These are phyloP conservation scores for Pleurotus tuoliensis DNA, from an alignment of 768 basidiomycete species.

Conservation along the genomic window DNA sequence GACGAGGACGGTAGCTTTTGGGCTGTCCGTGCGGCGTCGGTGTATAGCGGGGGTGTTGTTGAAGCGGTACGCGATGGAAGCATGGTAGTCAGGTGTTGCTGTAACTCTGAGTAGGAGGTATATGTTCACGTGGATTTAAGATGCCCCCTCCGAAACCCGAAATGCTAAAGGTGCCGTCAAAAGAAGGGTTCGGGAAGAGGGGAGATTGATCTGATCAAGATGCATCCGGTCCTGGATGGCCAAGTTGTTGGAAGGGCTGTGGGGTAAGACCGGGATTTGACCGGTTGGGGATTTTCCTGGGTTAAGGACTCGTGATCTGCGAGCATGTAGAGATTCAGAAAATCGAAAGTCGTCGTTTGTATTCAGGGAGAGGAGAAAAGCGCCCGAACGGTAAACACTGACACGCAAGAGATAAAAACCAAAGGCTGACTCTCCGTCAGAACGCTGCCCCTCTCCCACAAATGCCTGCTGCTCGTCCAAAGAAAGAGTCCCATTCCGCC, in stretches of 20 bases:
- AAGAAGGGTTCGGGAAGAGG: constrained; percentile 5
- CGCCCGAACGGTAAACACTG: constrained; percentile 37
- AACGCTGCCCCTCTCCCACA: constrained; percentile 24
- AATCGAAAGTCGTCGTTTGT: constrained; percentile 28
- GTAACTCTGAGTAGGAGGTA: constrained; percentile 4
- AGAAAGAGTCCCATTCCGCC: constrained; percentile 61
- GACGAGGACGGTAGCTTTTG: constrained; percentile 5
- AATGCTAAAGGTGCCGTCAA: constrained; percentile 5
- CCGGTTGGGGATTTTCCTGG: constrained; percentile 30
- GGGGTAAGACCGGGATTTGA: constrained; percentile 35
- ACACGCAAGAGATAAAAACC: constrained; percentile 25
- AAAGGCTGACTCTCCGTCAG: constrained; percentile 21
- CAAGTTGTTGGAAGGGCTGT: constrained; percentile 27
- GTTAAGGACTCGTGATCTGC: constrained; percentile 35
- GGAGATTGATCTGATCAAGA: constrained; percentile 32
- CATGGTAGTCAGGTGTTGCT: constrained; percentile 2
- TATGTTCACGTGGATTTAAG: constrained; percentile 9
- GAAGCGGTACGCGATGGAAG: constrained; percentile 8
- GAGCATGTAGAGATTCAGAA: constrained; percentile 26
- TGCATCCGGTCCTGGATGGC: constrained; percentile 24
- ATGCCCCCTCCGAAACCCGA: constrained; percentile 2
- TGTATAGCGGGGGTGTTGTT: not conserved
- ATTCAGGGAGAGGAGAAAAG: constrained; percentile 30
- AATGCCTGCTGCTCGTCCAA: constrained; percentile 67
- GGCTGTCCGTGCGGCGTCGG: constrained; percentile 1